phyloP scores from a whole-genome alignment of 2,329 filamentous ascomycete species.

The Neopestalotiopsis sp. region DNA sequence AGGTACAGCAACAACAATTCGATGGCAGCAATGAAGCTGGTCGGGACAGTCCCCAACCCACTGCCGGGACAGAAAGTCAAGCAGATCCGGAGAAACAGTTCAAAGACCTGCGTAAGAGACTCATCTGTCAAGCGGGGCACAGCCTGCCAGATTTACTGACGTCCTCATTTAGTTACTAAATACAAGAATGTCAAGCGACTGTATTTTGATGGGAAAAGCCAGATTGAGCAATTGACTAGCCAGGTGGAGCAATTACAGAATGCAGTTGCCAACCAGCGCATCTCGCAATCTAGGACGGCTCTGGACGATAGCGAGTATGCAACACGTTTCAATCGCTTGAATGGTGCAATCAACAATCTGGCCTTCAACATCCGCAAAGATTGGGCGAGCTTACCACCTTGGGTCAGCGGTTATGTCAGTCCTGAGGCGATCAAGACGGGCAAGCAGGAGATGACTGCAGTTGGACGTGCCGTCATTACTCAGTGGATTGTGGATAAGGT shows the following conservation, averaged over 20 bases:
- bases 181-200: slow-evolving; percentile 98
- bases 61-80: slow-evolving; percentile 46
- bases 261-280: slow-evolving; percentile 92
- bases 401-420: slow-evolving; percentile 82
- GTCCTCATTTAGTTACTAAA: slow-evolving; percentile 72
- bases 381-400: slow-evolving; percentile 82
- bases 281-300: slow-evolving; percentile 91
- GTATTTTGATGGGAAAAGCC: slow-evolving; percentile 93
- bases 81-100: slow-evolving; percentile 59
- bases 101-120: slow-evolving; percentile 61
- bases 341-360: slow-evolving; percentile 92
- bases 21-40: slow-evolving; percentile 51
- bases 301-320: slow-evolving; percentile 95
- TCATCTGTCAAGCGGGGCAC: neutral
- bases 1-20: slow-evolving; percentile 36
- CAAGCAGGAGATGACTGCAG: slow-evolving; percentile 97
- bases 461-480: slow-evolving; percentile 87
- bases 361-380: slow-evolving; percentile 96
- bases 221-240: slow-evolving; percentile 85
- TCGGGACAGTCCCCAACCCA: slow-evolving; percentile 62
- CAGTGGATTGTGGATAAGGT: slow-evolving; percentile 91
- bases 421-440: slow-evolving; percentile 84
- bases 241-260: slow-evolving; percentile 97
- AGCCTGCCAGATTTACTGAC: slow-evolving; percentile 35
- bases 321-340: slow-evolving; percentile 86